Evolutionary conservation across 257 asterid genomes (phyloP).

Genomic region (Echites panduratus): DNA sequence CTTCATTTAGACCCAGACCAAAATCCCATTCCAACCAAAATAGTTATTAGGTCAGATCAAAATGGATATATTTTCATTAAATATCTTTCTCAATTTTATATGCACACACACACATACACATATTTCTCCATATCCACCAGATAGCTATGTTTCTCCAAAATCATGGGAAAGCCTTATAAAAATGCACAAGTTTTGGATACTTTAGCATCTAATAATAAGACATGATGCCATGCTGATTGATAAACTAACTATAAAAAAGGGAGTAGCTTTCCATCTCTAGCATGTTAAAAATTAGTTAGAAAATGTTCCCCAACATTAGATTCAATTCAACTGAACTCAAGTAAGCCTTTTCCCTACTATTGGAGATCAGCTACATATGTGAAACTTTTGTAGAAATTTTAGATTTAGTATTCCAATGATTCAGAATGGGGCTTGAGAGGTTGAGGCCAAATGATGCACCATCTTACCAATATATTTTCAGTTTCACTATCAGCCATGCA

Average conservation of each 20-base stretch:
- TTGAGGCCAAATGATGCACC: background rate
- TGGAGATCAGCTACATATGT: background rate
- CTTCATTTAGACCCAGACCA: too few species aligned
- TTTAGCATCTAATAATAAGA: background rate
- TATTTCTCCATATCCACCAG: too few species aligned
- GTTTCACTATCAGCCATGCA: background rate
- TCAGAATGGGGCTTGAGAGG: background rate
- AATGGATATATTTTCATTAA: too few species aligned
- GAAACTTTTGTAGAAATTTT: background rate
- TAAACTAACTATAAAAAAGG: background rate
- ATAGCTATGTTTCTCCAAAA: background rate
- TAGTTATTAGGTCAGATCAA: too few species aligned
- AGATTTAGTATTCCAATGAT: background rate
- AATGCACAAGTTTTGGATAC: background rate
- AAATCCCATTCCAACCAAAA: too few species aligned
- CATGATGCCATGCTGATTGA: background rate
- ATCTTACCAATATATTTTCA: background rate
- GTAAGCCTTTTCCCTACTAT: background rate
- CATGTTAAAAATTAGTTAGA: background rate
- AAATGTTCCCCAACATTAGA: background rate
- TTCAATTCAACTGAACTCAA: background rate
- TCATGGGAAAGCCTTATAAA: background rate
- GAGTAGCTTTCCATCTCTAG: background rate
- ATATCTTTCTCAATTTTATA: too few species aligned
- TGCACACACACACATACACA: too few species aligned